Base-by-base conservation (phyloP, 768 basidiomycete species). In the Phylloporus scabripes region DNA sequence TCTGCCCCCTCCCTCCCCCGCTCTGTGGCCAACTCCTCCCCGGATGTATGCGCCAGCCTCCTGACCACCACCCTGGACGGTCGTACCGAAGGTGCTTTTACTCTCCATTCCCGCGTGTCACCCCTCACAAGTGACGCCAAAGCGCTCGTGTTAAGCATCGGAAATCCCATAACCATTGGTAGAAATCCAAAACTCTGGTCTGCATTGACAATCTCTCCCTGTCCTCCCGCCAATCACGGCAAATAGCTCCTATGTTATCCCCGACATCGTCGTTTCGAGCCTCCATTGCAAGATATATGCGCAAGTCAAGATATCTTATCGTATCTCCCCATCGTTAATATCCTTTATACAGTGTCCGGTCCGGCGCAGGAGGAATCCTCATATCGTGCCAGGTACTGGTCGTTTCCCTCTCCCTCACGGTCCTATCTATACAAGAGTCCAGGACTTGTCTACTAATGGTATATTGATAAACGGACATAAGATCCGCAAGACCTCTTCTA, bases 391-490 rank as follows among this genome's bases (percentile, higher is more conserved):
- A 89, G 70, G 87, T 87, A 60, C 20, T 12, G 18, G 9, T 48
- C 23, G 4, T 18, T 31, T 46, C 18, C 59, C 26, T 44, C 36
- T 21, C 18, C 23, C n/a, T 15, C 14, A 8, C 45, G 9, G 24
- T 46, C 26, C n/a, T 26, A 36, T 40, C 21, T 48, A 55, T 26
- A 26, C 15, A 15, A 29, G 46, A 33, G 7, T 46, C 34, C 32
- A 90, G 87, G 89, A 91, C 62, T 32, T 81, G 21, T 92, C 89
- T 1, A 80, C 83, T 17, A 91, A 92, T 51, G 89, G 89, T 1
- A 68, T 89, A 32, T 63, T 76, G 26, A 71, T 90, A 41, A 92
- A 92, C 56, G 82, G 77, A 0, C 77, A 86, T 57, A 74, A 75
- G 42, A 80, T 91, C 33, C 75, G 76, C 44, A 87, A 83, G 61